Percentiles rank a stretch among this genome's conserved stretches.
These are phyloP conservation scores for Alternaria ethzedia DNA, from an alignment of 2,329 filamentous ascomycete genomes.

Conservation along the genomic window DNA sequence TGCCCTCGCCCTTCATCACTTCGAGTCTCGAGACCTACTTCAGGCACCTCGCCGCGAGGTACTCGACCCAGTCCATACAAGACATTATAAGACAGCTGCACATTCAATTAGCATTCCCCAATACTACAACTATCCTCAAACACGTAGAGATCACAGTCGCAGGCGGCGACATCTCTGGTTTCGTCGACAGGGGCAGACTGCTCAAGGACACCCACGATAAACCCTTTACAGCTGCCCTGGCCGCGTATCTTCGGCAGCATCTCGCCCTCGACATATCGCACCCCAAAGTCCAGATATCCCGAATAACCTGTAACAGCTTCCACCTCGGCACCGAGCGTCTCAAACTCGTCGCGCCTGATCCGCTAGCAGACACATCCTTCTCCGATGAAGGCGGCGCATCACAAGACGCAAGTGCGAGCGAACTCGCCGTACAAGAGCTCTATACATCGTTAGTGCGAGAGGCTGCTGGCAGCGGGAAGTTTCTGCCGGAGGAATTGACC, in stretches of 20 bases:
- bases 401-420: slow-evolving; percentile 37
- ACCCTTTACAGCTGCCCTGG: slow-evolving; percentile 51
- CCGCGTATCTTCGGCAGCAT: slow-evolving; percentile 48
- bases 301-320: slow-evolving; percentile 52
- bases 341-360: slow-evolving; percentile 45
- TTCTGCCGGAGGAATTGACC: slow-evolving; percentile 28
- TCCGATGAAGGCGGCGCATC: slow-evolving; percentile 27
- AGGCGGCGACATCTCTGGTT: slow-evolving; percentile 48
- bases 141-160: slow-evolving; percentile 53
- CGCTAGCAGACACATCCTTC: slow-evolving; percentile 29
- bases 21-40: slow-evolving; percentile 61
- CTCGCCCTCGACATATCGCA: slow-evolving; percentile 51
- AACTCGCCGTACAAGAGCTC: slow-evolving; percentile 43
- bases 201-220: slow-evolving; percentile 17
- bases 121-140: slow-evolving; percentile 43
- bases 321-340: slow-evolving; percentile 48
- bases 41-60: slow-evolving; percentile 58
- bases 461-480: slow-evolving; percentile 43
- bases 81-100: slow-evolving; percentile 43
- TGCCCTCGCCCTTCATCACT: slow-evolving; percentile 56
- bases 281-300: slow-evolving; percentile 49
- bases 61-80: slow-evolving; percentile 38
- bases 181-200: slow-evolving; percentile 38
- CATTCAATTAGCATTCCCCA: slow-evolving; percentile 45
- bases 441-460: slow-evolving; percentile 39